Conservation (phyloP, 2,329 filamentous ascomycete genomes). For the Monilinia aucupariae region DNA sequence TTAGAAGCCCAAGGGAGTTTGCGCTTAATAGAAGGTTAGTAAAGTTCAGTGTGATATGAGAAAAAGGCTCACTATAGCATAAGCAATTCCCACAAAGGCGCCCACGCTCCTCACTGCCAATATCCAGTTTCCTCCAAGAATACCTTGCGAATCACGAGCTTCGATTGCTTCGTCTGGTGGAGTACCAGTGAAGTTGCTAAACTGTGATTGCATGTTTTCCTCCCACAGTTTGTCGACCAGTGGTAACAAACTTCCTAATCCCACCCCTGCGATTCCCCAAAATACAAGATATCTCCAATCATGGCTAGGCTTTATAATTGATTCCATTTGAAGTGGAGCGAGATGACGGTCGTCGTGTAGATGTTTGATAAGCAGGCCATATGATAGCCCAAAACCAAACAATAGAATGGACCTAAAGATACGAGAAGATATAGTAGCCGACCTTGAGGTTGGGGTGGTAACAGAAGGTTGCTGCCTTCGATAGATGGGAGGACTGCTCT, state of each 20-base stretch:
- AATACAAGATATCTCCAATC: slow-evolving; percentile 66
- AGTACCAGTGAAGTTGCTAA: not conserved
- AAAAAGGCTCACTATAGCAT: slow-evolving; percentile 70
- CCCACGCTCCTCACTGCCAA: slow-evolving; percentile 63
- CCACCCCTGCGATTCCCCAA: slow-evolving; percentile 77
- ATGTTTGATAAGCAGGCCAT: slow-evolving; percentile 75
- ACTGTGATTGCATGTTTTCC: slow-evolving; percentile 28
- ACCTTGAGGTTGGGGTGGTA: slow-evolving; percentile 31
- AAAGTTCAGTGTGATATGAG: slow-evolving; percentile 15
- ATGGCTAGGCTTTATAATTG: slow-evolving; percentile 40
- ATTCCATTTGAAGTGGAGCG: slow-evolving; percentile 51
- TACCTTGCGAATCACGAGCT: slow-evolving; percentile 27
- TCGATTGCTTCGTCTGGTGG: slow-evolving; percentile 25
- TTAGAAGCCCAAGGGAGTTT: slow-evolving; percentile 91
- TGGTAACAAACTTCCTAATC: slow-evolving; percentile 73
- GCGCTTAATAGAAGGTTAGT: slow-evolving; percentile 48
- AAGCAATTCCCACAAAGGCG: slow-evolving; percentile 68
- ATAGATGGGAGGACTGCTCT: slow-evolving; percentile 7
- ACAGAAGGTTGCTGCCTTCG: slow-evolving; percentile 19
- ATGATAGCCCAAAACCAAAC: slow-evolving; percentile 73
- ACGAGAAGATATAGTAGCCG: slow-evolving; percentile 36
- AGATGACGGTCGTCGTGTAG: slow-evolving; percentile 66
- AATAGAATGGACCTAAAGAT: slow-evolving; percentile 61
- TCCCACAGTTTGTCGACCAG: slow-evolving; percentile 78
- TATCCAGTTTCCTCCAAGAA: slow-evolving; percentile 65